A percentile compares a stretch with the other conserved stretches of the same genome.
phyloP scores from a whole-genome alignment of 2,329 filamentous ascomycete species.

The Botrytis aclada region DNA sequence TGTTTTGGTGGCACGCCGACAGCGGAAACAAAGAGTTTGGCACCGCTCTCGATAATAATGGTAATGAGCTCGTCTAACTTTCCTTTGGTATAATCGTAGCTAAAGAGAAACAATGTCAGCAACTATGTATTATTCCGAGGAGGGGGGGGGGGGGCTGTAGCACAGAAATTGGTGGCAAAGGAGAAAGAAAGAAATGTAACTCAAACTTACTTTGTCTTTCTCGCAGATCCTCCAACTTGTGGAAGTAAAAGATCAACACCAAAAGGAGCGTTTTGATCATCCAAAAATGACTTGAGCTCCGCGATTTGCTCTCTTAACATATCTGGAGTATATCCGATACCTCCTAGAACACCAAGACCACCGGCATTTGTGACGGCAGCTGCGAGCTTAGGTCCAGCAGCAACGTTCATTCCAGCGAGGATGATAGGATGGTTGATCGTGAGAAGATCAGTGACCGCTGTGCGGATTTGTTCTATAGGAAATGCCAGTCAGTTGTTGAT shows the following conservation, averaged over 20 bases:
- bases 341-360: constrained; percentile 93
- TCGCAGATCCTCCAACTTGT: constrained; percentile 88
- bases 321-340: constrained; percentile 91
- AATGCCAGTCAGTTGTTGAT: constrained; percentile 26
- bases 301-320: constrained; percentile 95
- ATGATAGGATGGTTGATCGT: constrained; percentile 96
- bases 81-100: constrained; percentile 99
- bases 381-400: constrained; percentile 91
- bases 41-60: constrained; percentile 88
- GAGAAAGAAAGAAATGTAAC: constrained; percentile 25
- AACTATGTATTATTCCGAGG: constrained; percentile 23
- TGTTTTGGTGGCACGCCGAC: constrained; percentile 88
- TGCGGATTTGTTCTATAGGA: constrained; percentile 76
- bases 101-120: constrained; percentile 42
- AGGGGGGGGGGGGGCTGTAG: background rate
- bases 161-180: background rate
- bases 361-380: constrained; percentile 97
- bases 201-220: constrained; percentile 85
- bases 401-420: constrained; percentile 98
- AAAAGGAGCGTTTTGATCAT: constrained; percentile 91
- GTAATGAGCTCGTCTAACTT: constrained; percentile 88
- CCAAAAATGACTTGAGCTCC: constrained; percentile 84
- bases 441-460: constrained; percentile 89
- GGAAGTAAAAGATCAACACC: constrained; percentile 91
- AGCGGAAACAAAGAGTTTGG: constrained; percentile 92